Conservation (phyloP, 129 eudicot genomes). For the Pittosporum tobira region DNA sequence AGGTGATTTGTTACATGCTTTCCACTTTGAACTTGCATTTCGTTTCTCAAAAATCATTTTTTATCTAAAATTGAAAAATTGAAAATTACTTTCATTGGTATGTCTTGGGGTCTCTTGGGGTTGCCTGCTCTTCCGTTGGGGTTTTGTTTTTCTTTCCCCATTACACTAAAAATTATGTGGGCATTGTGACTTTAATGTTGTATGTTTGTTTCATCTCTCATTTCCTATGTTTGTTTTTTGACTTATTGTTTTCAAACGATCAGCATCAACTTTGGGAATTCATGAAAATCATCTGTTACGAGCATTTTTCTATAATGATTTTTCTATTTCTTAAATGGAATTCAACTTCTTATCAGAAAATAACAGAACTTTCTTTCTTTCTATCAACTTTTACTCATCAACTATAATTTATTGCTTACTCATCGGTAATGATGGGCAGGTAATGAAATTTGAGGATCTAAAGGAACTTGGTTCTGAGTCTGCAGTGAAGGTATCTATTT, state of each 20-base stretch:
- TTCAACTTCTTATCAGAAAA: neutral
- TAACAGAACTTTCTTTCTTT: neutral
- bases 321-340: no score
- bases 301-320: no score
- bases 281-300: no score
- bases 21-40: neutral
- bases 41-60: neutral
- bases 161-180: no score
- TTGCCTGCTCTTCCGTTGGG: no score
- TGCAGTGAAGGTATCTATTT: slow-evolving; percentile 69
- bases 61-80: neutral
- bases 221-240: no score
- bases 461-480: slow-evolving; percentile 80
- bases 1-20: slow-evolving; percentile 34
- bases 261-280: no score
- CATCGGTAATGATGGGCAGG: slow-evolving; percentile 34
- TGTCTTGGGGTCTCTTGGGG: no score
- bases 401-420: slow-evolving; percentile 2
- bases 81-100: neutral
- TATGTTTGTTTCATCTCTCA: no score
- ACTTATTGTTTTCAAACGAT: no score
- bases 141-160: no score
- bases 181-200: no score
- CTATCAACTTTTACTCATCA: neutral
- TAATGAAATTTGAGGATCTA: slow-evolving; percentile 95